Evolutionary conservation across 1,284 basidiomycete genomes (phyloP).

Genomic region (Rugosomyces carneus): DNA sequence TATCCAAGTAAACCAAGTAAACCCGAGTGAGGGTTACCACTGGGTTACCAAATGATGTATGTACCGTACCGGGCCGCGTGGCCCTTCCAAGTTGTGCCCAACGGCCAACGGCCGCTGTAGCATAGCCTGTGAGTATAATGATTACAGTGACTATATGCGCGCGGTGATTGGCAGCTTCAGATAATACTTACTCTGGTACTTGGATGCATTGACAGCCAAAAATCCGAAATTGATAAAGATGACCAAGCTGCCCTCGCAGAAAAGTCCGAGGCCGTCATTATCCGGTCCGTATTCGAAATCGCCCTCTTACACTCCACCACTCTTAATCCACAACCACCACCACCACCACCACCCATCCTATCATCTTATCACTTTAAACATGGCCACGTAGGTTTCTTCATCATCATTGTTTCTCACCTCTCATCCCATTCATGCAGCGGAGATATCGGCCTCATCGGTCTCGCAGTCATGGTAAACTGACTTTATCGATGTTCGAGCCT

Average conservation of each 20-base stretch:
- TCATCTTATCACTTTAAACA: constrained; percentile 21
- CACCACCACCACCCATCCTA: constrained; percentile 20
- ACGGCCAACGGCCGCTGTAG: too few relatives aligned
- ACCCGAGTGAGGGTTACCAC: constrained; percentile 1
- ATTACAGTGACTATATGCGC: too few relatives aligned
- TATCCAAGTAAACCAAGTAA: constrained; percentile 5
- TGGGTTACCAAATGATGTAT: not conserved
- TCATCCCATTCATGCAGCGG: constrained; percentile 42
- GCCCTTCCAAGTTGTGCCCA: too few relatives aligned
- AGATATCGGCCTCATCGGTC: constrained; percentile 90
- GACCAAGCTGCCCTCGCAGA: constrained; percentile 24
- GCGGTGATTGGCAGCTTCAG: not conserved
- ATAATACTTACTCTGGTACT: constrained; percentile 1
- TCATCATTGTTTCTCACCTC: constrained; percentile 7
- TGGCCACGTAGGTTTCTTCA: constrained; percentile 37
- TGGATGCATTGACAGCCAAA: too few relatives aligned
- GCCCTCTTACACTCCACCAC: constrained; percentile 22
- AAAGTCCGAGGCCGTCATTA: constrained; percentile 17
- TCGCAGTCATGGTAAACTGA: constrained; percentile 87
- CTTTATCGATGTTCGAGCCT: constrained; percentile 9
- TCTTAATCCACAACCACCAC: constrained; percentile 24
- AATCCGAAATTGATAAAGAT: constrained; percentile 25
- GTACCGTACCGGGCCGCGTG: not conserved
- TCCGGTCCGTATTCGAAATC: constrained; percentile 12
- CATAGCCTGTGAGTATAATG: too few relatives aligned